Conservation (phyloP, 495 filamentous ascomycete genomes). For the Hypoxylon lenormandii region DNA sequence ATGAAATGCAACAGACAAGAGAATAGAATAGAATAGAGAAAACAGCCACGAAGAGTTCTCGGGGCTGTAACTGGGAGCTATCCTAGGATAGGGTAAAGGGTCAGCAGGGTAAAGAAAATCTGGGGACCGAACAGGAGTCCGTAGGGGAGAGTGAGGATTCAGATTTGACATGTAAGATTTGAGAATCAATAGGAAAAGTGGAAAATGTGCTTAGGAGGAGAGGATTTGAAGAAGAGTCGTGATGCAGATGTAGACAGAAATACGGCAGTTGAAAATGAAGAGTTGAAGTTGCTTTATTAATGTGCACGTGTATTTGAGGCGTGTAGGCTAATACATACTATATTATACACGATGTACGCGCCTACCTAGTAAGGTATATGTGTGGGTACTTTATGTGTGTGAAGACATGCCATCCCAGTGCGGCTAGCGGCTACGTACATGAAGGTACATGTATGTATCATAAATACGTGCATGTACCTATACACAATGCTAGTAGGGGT, state of each 20-base stretch:
- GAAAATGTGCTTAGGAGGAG: neutral
- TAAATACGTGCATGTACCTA: neutral
- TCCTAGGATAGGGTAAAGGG: slow-evolving; percentile 12
- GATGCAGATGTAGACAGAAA: too few relatives aligned
- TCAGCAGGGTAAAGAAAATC: neutral
- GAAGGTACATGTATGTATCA: neutral
- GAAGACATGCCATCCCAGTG: too few relatives aligned
- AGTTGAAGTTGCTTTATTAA: too few relatives aligned
- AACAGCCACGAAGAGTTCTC: neutral
- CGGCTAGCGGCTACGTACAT: too few relatives aligned
- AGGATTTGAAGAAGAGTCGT: neutral
- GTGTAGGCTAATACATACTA: too few relatives aligned
- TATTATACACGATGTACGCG: too few relatives aligned
- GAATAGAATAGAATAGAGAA: neutral
- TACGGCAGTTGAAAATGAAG: too few relatives aligned
- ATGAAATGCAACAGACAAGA: neutral
- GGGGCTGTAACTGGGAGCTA: slow-evolving; percentile 10
- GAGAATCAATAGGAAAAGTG: neutral
- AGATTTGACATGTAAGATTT: too few relatives aligned
- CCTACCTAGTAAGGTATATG: neutral
- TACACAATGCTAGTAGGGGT: neutral
- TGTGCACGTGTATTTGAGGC: too few relatives aligned
- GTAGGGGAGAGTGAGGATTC: neutral
- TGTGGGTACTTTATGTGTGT: neutral
- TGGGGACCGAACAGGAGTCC: neutral